These are phyloP conservation scores for Cardamine occulta DNA, from an alignment of 345 rosid species.

Conservation along the genomic window DNA sequence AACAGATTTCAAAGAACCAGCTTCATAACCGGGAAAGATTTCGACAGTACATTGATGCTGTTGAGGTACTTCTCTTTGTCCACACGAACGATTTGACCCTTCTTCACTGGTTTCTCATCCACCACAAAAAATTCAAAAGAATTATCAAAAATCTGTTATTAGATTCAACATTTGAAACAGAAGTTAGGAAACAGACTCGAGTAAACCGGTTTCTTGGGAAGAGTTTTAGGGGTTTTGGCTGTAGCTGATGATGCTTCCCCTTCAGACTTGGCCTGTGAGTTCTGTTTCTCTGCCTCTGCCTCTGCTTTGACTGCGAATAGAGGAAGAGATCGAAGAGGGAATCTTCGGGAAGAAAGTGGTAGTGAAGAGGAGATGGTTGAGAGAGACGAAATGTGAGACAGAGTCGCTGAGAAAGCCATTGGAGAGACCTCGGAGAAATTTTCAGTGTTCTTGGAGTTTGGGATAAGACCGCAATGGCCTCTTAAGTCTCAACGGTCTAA, in stretches of 20 bases:
- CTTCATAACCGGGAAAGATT: background rate
- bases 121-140: background rate
- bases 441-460: slow-evolving; percentile 6
- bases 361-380: slow-evolving; percentile 44
- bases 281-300: slow-evolving; percentile 61
- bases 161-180: background rate
- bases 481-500: slow-evolving; percentile 23
- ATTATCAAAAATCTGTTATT: background rate
- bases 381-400: slow-evolving; percentile 50
- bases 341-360: slow-evolving; percentile 34
- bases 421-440: slow-evolving; percentile 29
- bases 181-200: slow-evolving; percentile 59
- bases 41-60: slow-evolving; percentile 68
- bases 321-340: slow-evolving; percentile 33
- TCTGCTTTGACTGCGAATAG: slow-evolving; percentile 48
- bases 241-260: slow-evolving; percentile 48
- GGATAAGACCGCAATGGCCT: slow-evolving; percentile 38
- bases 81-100: slow-evolving; percentile 97
- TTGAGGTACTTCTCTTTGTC: slow-evolving; percentile 95
- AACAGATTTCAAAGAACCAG: background rate
- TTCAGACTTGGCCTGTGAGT: slow-evolving; percentile 43
- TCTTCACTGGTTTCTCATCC: slow-evolving; percentile 71
- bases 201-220: slow-evolving; percentile 83
- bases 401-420: slow-evolving; percentile 68
- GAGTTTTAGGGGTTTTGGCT: slow-evolving; percentile 44